Conservation (phyloP, 352 stramenopile species). For the Halophytophthora polymorphica region DNA sequence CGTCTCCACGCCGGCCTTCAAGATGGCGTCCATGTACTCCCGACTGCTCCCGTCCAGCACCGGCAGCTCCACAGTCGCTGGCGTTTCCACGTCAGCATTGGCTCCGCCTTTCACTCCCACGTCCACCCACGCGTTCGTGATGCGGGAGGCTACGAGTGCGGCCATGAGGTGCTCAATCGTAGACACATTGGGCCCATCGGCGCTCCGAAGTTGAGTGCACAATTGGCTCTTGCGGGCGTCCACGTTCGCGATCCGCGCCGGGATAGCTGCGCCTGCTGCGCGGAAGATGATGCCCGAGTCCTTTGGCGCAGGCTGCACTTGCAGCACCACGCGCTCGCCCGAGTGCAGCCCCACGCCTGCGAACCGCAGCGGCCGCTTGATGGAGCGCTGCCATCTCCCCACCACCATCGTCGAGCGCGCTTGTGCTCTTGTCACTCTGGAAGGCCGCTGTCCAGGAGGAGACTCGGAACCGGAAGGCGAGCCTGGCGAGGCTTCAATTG, state of each 20-base stretch:
- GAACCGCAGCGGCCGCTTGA: constrained; percentile 46
- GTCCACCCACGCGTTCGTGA: constrained; percentile 48
- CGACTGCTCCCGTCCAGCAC: constrained; percentile 66
- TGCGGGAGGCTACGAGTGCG: constrained; percentile 37
- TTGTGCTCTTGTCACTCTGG: no score
- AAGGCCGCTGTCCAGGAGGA: background rate
- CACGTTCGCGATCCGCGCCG: constrained; percentile 32
- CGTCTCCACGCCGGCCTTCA: constrained; percentile 28
- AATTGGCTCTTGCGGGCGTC: constrained; percentile 43
- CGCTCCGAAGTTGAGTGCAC: constrained; percentile 45
- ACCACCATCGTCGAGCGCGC: background rate
- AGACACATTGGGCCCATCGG: constrained; percentile 25
- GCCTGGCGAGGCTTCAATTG: no score
- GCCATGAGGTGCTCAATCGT: constrained; percentile 76
- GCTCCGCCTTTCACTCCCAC: constrained; percentile 12
- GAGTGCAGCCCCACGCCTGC: constrained; percentile 62
- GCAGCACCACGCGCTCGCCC: constrained; percentile 28
- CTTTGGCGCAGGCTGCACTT: constrained; percentile 27
- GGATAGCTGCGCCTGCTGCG: constrained; percentile 9
- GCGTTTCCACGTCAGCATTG: background rate
- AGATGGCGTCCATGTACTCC: constrained; percentile 40
- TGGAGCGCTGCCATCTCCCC: constrained; percentile 39
- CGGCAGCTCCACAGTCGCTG: constrained; percentile 40
- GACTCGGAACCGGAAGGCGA: no score
- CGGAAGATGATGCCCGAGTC: constrained; percentile 38